Percentiles rank a stretch among this genome's conserved stretches.
Evolutionary conservation across 768 basidiomycete species (phyloP).

Genomic region (Calocybe indica): DNA sequence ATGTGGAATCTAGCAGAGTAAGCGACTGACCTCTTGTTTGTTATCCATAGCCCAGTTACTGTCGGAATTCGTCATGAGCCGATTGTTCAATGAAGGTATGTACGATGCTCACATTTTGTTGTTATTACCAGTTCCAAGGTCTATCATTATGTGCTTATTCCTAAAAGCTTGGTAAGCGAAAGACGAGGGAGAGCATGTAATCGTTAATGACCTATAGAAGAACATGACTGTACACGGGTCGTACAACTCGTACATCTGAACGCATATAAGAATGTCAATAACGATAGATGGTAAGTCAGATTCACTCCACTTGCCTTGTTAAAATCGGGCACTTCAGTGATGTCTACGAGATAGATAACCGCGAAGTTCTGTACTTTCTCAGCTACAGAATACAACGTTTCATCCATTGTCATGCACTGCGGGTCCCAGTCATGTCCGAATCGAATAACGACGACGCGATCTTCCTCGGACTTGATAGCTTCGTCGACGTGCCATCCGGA

Average conservation of each 20-base stretch:
- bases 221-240: slow-evolving; percentile 98
- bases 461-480: slow-evolving; percentile 97
- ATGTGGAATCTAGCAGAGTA: background rate
- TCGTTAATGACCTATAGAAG: slow-evolving; percentile 74
- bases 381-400: slow-evolving; percentile 85
- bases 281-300: background rate
- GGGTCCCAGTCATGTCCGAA: slow-evolving; percentile 93
- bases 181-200: background rate
- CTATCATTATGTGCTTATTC: slow-evolving; percentile 99
- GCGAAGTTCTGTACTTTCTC: slow-evolving; percentile 99
- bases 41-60: slow-evolving; percentile 99
- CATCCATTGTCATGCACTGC: slow-evolving; percentile 99
- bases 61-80: slow-evolving; percentile 2
- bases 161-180: slow-evolving; percentile 31
- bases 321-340: slow-evolving; percentile 96
- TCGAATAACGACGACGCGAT: slow-evolving; percentile 88
- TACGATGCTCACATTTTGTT: slow-evolving; percentile 83
- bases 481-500: slow-evolving; percentile 99
- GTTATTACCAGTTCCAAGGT: slow-evolving; percentile 98
- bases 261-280: background rate
- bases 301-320: slow-evolving; percentile 66
- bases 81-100: slow-evolving; percentile 3
- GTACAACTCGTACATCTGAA: slow-evolving; percentile 97
- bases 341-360: slow-evolving; percentile 92
- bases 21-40: slow-evolving; percentile 80